phyloP scores from a whole-genome alignment of 2,329 filamentous ascomycete genomes.

The Colletotrichum godetiae region DNA sequence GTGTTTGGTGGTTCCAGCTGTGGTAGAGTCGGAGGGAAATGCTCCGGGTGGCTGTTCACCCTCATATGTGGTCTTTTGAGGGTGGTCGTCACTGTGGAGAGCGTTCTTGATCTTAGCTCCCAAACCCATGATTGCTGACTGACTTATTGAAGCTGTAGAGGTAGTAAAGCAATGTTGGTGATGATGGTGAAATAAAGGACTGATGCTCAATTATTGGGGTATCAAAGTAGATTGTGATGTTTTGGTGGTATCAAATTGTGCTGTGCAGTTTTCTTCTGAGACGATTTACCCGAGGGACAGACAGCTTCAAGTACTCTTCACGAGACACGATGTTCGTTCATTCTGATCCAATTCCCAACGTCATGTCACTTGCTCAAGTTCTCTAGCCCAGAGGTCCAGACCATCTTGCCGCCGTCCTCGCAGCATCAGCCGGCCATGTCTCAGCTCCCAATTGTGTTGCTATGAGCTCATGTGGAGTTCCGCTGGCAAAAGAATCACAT shows the following conservation, averaged over 20 bases:
- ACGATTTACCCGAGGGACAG: background rate
- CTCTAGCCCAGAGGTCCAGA: background rate
- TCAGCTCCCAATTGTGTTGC: slow-evolving; percentile 6
- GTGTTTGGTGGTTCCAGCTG: slow-evolving; percentile 17
- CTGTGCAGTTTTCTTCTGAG: background rate
- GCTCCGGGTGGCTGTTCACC: slow-evolving; percentile 21
- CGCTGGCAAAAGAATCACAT: slow-evolving; percentile 4
- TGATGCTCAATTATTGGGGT: background rate
- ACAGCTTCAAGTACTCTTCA: slow-evolving; percentile 21
- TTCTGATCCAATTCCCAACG: background rate
- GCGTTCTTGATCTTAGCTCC: slow-evolving; percentile 37
- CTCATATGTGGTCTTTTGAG: slow-evolving; percentile 14
- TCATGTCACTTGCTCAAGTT: slow-evolving; percentile 21
- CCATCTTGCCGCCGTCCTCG: slow-evolving; percentile 7
- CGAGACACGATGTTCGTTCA: background rate
- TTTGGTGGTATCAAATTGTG: background rate
- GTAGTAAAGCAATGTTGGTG: background rate
- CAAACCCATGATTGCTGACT: slow-evolving; percentile 34
- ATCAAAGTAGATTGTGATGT: slow-evolving; percentile 1
- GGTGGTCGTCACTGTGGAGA: slow-evolving; percentile 27
- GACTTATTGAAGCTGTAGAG: background rate
- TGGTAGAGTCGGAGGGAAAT: slow-evolving; percentile 28
- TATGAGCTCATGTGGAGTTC: slow-evolving; percentile 36
- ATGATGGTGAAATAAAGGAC: background rate
- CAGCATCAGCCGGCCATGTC: slow-evolving; percentile 1